Base-by-base conservation (phyloP, 345 rosid genomes). In the Salix exigua region DNA sequence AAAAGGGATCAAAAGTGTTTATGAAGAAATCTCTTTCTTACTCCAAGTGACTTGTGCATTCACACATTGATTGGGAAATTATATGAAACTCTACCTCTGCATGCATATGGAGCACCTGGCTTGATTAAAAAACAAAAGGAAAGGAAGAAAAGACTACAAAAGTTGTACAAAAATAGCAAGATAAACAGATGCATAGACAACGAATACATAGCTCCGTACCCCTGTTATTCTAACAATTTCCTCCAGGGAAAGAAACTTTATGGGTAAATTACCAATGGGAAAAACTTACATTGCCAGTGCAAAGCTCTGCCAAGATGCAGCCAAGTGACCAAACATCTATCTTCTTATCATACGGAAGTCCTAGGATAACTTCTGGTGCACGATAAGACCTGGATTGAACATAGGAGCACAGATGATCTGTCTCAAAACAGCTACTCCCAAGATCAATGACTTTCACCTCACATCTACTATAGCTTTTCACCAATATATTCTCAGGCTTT, bases 361-460 rank as follows among this genome's bases (percentile, higher is more conserved):
- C 97, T 80, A 96, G 75, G 70, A 96, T 91, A 77, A 96, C 99
- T 85, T 96, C 99, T 48, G 98, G 99, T 42, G 99, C 99, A 78
- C 98, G 92, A 79, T 96, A 96, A 17, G 99, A 94, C 82, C 99
- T 87, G 16, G 99, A 96, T 73, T 96, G 99, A 70, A 96, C 99
- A 82, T 96, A 96, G 68, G 99, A 96, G 88, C 97, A 96, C 30
- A 96, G 80, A 80, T 96, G 97, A 82, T 94, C 99, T 3, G 99
- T 94, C 91, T 94, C 97, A 82, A 94, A 96, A 87, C 99, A 96
- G 87, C 99, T 94, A 82, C 99, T 94, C 80, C 99, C 99, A n/a
- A 96, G 97, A 86, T 96, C 99, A 60, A 96, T 96, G 80, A 94
- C 97, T 89, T 96, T 96, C 81, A 94, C 91, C 86, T 96, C 99